Conservation (phyloP, 441 rosid species). For the Corymbia citriodora region DNA sequence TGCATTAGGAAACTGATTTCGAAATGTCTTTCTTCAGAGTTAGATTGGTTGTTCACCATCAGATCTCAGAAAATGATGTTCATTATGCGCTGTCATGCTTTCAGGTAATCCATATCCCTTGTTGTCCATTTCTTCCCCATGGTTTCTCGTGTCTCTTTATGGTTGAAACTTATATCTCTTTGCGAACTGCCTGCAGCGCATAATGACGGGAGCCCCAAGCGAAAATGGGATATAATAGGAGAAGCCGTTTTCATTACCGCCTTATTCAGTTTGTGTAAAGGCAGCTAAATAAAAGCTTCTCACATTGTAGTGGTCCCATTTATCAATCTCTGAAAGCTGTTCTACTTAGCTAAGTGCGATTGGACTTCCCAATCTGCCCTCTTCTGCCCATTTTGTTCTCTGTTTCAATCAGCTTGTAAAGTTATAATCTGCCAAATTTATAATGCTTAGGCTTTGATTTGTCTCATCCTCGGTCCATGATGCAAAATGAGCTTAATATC, state of each 20-base stretch:
- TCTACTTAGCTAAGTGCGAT: not conserved
- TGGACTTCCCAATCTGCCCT: not conserved
- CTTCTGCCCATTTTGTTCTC: not conserved
- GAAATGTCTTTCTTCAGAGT: slow-evolving; percentile 34
- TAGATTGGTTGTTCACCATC: slow-evolving; percentile 85
- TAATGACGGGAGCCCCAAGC: slow-evolving; percentile 17
- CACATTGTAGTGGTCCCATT: not conserved
- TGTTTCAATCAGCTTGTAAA: not conserved
- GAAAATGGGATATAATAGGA: slow-evolving; percentile 22
- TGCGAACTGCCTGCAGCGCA: slow-evolving; percentile 34
- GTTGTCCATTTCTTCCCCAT: not conserved
- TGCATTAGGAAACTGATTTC: not conserved
- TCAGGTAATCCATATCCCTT: slow-evolving; percentile 32
- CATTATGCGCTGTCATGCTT: slow-evolving; percentile 59
- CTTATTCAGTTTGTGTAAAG: not conserved
- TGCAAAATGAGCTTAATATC: not conserved
- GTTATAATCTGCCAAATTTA: not conserved
- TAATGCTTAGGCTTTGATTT: not conserved
- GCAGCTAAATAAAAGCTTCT: not conserved
- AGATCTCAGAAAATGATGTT: slow-evolving; percentile 72
- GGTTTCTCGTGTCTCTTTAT: not conserved
- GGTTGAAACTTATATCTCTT: not conserved
- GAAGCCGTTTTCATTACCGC: not conserved
- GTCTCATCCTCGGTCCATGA: not conserved
- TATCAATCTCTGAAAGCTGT: not conserved